Evolutionary conservation across 2,329 filamentous ascomycete genomes (phyloP).

Genomic region (Fusarium napiforme): DNA sequence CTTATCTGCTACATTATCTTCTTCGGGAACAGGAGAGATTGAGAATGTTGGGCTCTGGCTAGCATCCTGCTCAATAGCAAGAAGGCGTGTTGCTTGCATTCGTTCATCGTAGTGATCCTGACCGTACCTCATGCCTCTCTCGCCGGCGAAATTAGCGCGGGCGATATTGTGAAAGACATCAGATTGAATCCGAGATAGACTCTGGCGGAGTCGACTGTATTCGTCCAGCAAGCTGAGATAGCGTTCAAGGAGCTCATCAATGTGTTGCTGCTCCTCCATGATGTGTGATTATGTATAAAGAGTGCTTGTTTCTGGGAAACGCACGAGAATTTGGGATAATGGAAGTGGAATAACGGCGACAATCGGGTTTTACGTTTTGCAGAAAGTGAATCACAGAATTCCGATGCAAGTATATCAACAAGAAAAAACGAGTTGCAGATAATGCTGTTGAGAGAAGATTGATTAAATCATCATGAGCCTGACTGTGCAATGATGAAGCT

Average conservation of each 20-base stretch:
- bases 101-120: conserved; percentile 78
- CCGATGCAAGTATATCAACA: background rate
- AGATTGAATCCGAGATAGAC: conserved; percentile 65
- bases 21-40: conserved; percentile 12
- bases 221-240: conserved; percentile 75
- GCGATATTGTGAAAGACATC: conserved; percentile 70
- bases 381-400: background rate
- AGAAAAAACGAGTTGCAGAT: background rate
- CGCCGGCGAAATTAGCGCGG: conserved; percentile 79
- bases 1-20: conserved; percentile 12
- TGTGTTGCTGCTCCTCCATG: conserved; percentile 51
- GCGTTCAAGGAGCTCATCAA: conserved; percentile 72
- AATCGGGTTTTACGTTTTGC: too few relatives aligned
- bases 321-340: background rate
- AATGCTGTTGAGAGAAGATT: conserved; percentile 1
- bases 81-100: conserved; percentile 69
- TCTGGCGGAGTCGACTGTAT: conserved; percentile 69
- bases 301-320: background rate
- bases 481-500: background rate
- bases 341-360: background rate
- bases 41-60: conserved; percentile 33
- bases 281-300: background rate
- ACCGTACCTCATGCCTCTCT: conserved; percentile 72
- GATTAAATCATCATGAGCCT: background rate
- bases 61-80: conserved; percentile 46